Percentiles rank a stretch among this genome's conserved stretches.
phyloP scores from a whole-genome alignment of 2,329 filamentous ascomycete species.

The Stagonosporopsis vannaccii region DNA sequence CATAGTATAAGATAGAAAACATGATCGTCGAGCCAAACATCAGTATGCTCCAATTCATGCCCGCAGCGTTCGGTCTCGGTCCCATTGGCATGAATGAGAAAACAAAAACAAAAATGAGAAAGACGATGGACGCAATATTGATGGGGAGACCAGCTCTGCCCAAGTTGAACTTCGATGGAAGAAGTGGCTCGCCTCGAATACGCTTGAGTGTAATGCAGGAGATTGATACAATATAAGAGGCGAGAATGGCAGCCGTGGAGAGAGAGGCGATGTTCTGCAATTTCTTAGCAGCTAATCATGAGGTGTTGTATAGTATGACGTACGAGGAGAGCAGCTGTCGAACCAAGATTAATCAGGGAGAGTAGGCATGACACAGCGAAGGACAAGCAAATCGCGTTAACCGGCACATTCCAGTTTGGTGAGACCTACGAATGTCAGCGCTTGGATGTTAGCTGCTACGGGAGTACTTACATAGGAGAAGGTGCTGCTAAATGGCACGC shows the following conservation, averaged over 20 bases:
- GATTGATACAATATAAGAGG: constrained; percentile 52
- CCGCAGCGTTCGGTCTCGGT: constrained; percentile 35
- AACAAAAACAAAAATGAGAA: constrained; percentile 50
- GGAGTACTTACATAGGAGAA: constrained; percentile 18
- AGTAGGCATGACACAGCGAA: neutral
- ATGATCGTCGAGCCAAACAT: constrained; percentile 56
- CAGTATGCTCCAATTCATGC: constrained; percentile 59
- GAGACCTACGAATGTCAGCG: neutral
- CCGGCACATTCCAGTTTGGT: constrained; percentile 43
- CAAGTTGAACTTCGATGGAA: constrained; percentile 55
- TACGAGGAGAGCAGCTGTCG: neutral
- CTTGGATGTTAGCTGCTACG: too few species aligned
- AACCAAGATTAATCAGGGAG: neutral
- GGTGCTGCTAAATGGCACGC: constrained; percentile 21
- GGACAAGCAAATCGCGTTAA: constrained; percentile 55
- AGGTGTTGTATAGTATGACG: constrained; percentile 42
- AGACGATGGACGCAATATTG: constrained; percentile 52
- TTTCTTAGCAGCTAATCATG: constrained; percentile 20
- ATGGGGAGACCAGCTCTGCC: constrained; percentile 55
- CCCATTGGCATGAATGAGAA: constrained; percentile 56
- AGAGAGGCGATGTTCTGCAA: constrained; percentile 38
- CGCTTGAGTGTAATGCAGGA: constrained; percentile 57
- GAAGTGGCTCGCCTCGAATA: constrained; percentile 51
- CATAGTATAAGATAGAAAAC: constrained; percentile 55
- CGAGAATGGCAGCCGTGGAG: constrained; percentile 31